Conservation (phyloP, 345 rosid species). For the Salix udensis region DNA sequence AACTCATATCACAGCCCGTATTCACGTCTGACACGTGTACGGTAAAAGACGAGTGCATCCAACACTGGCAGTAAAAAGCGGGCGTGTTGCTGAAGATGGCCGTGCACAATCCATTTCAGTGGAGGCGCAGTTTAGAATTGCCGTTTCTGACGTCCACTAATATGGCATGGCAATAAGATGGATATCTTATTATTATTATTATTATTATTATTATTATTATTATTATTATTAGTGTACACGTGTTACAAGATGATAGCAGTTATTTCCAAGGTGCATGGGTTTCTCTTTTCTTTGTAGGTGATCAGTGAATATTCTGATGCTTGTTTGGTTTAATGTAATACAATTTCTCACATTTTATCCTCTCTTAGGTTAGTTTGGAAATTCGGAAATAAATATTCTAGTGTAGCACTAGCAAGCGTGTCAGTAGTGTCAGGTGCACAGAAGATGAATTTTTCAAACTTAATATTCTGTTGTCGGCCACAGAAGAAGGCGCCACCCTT, state of each 20-base stretch:
- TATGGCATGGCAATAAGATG: neutral
- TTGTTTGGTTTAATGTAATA: no score
- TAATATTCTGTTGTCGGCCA: constrained; percentile 38
- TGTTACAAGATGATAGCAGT: no score
- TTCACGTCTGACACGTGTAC: constrained; percentile 36
- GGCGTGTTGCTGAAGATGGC: neutral
- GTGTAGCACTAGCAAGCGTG: neutral
- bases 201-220: no score
- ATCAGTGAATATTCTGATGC: no score
- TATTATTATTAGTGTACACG: no score
- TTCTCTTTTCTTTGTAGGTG: no score
- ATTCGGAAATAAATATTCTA: no score
- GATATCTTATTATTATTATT: no score
- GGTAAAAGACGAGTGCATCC: neutral
- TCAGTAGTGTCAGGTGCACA: neutral
- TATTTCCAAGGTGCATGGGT: no score
- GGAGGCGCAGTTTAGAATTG: neutral
- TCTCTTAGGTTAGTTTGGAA: no score
- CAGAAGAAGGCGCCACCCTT: constrained; percentile 11
- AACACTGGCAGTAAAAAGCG: neutral
- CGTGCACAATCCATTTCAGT: neutral
- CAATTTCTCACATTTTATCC: no score
- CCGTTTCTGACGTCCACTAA: neutral
- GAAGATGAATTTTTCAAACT: constrained; percentile 6
- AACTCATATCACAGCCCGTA: constrained; percentile 24